phyloP scores from a whole-genome alignment of 2,329 filamentous ascomycete genomes.

The Cladosporium sp. region DNA sequence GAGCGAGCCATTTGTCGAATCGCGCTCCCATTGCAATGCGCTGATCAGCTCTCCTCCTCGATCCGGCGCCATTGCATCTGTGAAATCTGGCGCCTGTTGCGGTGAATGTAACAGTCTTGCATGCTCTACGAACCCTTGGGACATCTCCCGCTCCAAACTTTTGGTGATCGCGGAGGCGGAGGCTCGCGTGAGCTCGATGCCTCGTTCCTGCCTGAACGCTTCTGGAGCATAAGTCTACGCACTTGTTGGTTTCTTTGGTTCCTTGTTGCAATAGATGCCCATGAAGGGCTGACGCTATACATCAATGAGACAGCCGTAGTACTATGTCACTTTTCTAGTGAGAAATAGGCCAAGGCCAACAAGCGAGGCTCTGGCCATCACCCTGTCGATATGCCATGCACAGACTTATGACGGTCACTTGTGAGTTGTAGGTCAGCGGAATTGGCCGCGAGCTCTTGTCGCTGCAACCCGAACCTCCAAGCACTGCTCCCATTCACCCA shows the following conservation, averaged over 20 bases:
- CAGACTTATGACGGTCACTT: too few species aligned
- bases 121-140: too few species aligned
- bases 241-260: too few species aligned
- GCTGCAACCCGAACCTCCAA: neutral
- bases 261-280: too few species aligned
- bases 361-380: too few species aligned
- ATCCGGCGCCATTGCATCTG: slow-evolving; percentile 33
- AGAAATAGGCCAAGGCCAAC: too few species aligned
- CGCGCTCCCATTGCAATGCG: slow-evolving; percentile 39
- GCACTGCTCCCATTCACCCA: slow-evolving; percentile 3
- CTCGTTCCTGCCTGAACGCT: neutral
- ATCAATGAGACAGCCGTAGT: too few species aligned
- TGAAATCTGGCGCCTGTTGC: neutral
- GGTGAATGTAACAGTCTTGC: neutral
- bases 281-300: too few species aligned
- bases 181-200: neutral
- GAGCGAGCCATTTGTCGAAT: slow-evolving; percentile 43
- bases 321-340: too few species aligned
- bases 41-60: slow-evolving; percentile 22
- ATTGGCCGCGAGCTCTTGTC: neutral
- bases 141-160: neutral
- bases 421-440: neutral
- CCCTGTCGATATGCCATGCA: too few species aligned
- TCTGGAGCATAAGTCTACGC: too few species aligned
- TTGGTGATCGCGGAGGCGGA: neutral